Percentiles rank a stretch among this genome's conserved stretches.
Conservation (phyloP, 208 protist genomes). For the Blechomonas ayalai region DNA sequence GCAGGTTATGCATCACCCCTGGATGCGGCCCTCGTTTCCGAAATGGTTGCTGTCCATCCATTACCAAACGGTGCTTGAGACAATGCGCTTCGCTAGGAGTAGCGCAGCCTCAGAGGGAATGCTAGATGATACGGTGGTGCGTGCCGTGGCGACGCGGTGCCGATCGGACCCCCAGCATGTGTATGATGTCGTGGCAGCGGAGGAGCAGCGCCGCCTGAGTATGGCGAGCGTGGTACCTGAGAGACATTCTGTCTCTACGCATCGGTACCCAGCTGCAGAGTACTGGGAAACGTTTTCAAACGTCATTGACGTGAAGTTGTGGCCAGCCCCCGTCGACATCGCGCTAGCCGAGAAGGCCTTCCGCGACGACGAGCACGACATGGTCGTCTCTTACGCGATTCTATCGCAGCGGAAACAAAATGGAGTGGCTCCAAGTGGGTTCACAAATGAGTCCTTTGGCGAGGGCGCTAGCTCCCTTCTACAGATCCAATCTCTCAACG, state of each 20-base stretch:
- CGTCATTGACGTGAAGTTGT: slow-evolving; percentile 74
- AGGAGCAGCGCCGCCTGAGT: slow-evolving; percentile 46
- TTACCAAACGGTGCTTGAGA: slow-evolving; percentile 57
- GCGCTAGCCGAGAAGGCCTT: slow-evolving; percentile 56
- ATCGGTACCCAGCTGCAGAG: slow-evolving; percentile 42
- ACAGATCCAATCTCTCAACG: slow-evolving; percentile 45
- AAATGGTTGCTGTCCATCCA: slow-evolving; percentile 56
- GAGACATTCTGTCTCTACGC: slow-evolving; percentile 4
- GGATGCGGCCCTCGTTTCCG: slow-evolving; percentile 51
- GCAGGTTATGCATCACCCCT: slow-evolving; percentile 85
- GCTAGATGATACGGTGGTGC: slow-evolving; percentile 57
- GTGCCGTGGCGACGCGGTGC: slow-evolving; percentile 48
- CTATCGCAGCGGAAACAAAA: slow-evolving; percentile 58
- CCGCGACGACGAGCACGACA: slow-evolving; percentile 58
- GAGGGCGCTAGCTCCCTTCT: slow-evolving; percentile 42
- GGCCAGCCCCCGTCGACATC: slow-evolving; percentile 70
- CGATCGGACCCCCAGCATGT: slow-evolving; percentile 33
- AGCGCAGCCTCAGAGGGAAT: slow-evolving; percentile 17
- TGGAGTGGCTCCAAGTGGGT: slow-evolving; percentile 31
- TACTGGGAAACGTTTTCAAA: slow-evolving; percentile 74
- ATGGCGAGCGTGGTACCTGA: slow-evolving; percentile 31
- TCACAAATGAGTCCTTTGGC: slow-evolving; percentile 28
- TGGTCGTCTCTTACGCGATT: slow-evolving; percentile 73
- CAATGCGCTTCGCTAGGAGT: slow-evolving; percentile 42
- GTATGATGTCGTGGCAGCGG: slow-evolving; percentile 30